Evolutionary conservation across 176 grass and related monocot genomes (phyloP).

Genomic region (Eragrostis curvula): DNA sequence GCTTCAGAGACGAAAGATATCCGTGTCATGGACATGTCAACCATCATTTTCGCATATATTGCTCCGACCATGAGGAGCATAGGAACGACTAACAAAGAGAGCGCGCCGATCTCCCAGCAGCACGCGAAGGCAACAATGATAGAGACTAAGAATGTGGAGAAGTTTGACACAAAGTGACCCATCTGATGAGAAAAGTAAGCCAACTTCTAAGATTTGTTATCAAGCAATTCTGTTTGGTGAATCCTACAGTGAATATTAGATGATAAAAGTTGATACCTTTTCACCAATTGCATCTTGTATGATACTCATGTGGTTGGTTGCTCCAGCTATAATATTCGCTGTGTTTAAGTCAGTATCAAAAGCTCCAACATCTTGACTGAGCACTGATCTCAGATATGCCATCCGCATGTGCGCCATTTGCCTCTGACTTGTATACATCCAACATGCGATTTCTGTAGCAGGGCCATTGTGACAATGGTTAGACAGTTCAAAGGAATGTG

Average conservation of each 20-base stretch:
- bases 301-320: slow-evolving; percentile 62
- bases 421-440: slow-evolving; percentile 70
- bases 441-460: slow-evolving; percentile 61
- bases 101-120: slow-evolving; percentile 66
- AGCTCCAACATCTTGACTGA: slow-evolving; percentile 62
- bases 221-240: slow-evolving; percentile 17
- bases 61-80: slow-evolving; percentile 57
- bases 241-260: slow-evolving; percentile 22
- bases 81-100: slow-evolving; percentile 57
- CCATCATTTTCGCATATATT: slow-evolving; percentile 53
- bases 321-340: slow-evolving; percentile 54
- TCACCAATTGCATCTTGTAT: slow-evolving; percentile 82
- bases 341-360: slow-evolving; percentile 68
- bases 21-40: slow-evolving; percentile 38
- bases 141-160: slow-evolving; percentile 59
- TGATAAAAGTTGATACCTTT: slow-evolving; percentile 53
- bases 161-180: slow-evolving; percentile 64
- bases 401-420: slow-evolving; percentile 60
- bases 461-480: slow-evolving; percentile 5
- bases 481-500: slow-evolving; percentile 15
- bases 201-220: neutral
- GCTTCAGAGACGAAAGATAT: slow-evolving; percentile 47
- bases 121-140: slow-evolving; percentile 51
- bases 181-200: slow-evolving; percentile 45
- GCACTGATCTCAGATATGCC: slow-evolving; percentile 57